Evolutionary conservation across 306 rosid genomes (phyloP).

Genomic region (Acacia melanoxylon): DNA sequence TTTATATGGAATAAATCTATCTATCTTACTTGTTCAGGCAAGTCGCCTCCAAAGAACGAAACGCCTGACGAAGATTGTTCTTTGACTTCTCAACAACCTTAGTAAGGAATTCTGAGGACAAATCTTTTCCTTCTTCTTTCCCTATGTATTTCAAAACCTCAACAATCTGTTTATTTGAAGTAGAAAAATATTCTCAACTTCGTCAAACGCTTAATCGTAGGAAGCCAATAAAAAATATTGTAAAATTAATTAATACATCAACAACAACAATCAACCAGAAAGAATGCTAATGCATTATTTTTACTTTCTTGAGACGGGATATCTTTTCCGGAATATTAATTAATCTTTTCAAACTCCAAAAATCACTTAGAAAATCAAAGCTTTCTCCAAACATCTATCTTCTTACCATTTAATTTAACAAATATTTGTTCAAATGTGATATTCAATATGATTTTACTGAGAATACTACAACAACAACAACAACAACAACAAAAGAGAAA

Average conservation of each 20-base stretch:
- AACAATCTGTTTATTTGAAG: conserved; percentile 49
- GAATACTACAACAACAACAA: not conserved
- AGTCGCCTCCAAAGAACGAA: conserved; percentile 87
- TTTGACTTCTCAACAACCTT: conserved; percentile 56
- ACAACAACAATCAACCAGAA: not conserved
- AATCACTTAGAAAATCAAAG: too few relatives aligned
- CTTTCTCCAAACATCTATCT: not conserved
- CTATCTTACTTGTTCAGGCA: conserved; percentile 48
- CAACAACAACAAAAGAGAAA: not conserved
- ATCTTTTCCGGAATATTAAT: not conserved
- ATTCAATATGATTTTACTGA: not conserved
- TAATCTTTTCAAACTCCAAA: not conserved
- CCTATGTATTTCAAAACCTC: conserved; percentile 62
- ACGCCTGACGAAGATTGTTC: conserved; percentile 73
- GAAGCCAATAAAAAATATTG: not conserved
- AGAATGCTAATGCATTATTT: too few relatives aligned
- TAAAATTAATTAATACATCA: too few relatives aligned
- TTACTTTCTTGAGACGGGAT: too few relatives aligned
- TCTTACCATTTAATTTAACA: not conserved
- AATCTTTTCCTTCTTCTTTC: conserved; percentile 48
- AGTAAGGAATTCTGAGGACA: conserved; percentile 43
- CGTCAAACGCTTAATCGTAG: not conserved
- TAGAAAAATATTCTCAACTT: not conserved
- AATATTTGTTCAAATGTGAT: not conserved
- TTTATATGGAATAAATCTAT: not conserved